These are phyloP conservation scores for Monilinia polystroma DNA, from an alignment of 2,329 filamentous ascomycete genomes.

Conservation along the genomic window DNA sequence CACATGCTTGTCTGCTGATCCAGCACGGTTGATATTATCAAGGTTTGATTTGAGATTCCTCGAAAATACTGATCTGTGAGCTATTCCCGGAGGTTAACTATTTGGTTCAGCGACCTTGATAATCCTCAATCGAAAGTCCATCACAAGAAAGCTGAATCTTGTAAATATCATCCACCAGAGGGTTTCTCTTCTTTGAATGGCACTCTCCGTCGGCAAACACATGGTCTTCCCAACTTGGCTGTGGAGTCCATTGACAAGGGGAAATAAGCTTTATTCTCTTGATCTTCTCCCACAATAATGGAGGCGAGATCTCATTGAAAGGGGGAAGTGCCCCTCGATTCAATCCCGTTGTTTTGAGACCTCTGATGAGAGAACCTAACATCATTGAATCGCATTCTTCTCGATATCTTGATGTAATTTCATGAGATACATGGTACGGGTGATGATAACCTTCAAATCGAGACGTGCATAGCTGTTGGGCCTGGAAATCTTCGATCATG, in stretches of 20 bases:
- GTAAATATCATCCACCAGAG: neutral
- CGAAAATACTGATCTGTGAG: no score
- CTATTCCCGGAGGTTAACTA: no score
- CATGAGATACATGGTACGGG: accelerated
- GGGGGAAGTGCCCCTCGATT: neutral
- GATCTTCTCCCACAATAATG: neutral
- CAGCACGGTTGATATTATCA: no score
- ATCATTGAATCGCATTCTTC: neutral
- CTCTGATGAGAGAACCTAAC: neutral
- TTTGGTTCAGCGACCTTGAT: neutral
- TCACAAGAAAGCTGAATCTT: neutral
- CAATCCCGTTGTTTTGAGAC: neutral
- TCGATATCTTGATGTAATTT: neutral
- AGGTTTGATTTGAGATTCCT: no score
- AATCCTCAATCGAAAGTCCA: neutral
- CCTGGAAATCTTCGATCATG: neutral
- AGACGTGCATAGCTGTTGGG: neutral
- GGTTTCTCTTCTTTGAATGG: neutral
- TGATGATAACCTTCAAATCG: neutral
- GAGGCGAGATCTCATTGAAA: neutral
- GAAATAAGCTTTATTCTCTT: neutral
- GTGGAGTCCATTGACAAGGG: neutral
- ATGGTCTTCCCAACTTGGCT: no score
- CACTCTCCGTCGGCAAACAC: neutral
- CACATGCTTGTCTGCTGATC: no score